Evolutionary conservation across 2,329 filamentous ascomycete species (phyloP).

Genomic region (Cladophialophora psammophila): DNA sequence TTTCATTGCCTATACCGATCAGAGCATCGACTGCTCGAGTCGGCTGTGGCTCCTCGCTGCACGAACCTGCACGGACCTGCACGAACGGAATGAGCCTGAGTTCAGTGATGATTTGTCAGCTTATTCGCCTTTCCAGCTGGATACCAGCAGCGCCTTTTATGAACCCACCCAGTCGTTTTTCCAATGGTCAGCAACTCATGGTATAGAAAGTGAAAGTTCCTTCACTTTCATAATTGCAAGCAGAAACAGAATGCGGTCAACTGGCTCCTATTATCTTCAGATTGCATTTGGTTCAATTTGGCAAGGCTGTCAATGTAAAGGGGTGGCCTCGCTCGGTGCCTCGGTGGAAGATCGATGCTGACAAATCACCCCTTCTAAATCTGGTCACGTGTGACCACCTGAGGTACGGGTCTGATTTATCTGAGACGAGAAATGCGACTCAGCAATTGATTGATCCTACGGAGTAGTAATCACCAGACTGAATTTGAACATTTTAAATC

Average conservation of each 20-base stretch:
- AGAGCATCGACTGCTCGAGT: background rate
- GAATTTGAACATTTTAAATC: background rate
- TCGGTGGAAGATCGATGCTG: background rate
- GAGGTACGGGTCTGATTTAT: too few species aligned
- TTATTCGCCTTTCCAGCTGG: background rate
- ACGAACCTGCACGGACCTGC: background rate
- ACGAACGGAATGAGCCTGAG: background rate
- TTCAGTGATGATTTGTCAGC: background rate
- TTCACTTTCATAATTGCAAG: too few species aligned
- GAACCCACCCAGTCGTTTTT: background rate
- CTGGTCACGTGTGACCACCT: too few species aligned
- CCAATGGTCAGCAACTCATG: background rate
- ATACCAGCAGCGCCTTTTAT: background rate
- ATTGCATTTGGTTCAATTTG: background rate
- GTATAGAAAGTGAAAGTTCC: background rate
- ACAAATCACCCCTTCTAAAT: background rate
- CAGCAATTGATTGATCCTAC: background rate
- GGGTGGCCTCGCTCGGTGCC: background rate
- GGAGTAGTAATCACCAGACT: background rate
- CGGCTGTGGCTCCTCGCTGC: background rate
- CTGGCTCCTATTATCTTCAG: too few species aligned
- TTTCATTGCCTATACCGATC: background rate
- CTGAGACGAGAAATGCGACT: background rate
- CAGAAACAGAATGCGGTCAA: too few species aligned
- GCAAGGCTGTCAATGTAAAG: constrained; percentile 4